Base-by-base conservation (phyloP, 352 stramenopile species). In the Phytophthora pinifolia region DNA sequence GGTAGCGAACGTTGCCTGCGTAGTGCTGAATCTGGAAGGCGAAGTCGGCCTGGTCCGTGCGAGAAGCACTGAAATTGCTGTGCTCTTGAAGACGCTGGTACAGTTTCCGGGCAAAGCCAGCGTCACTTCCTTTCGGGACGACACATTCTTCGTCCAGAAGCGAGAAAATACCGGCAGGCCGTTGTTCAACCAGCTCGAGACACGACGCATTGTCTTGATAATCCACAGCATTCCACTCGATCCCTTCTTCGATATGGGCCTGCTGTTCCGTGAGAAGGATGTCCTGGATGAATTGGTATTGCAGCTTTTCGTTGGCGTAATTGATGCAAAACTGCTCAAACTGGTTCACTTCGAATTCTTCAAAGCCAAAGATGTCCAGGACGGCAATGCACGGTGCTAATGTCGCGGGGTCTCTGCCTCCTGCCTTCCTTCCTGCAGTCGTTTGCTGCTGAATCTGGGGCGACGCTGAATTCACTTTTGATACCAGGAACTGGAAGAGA, bases 291-390 rank as follows among this genome's bases (percentile, higher is more conserved):
- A 93, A 94, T 53, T 93, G 76, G 44, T 83, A 88, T 55, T 95
- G 83, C 33, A 92, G 62, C 37, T 82, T 88, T 65, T 92, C 82
- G 52, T 92, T 92, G 14, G 75, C 72, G 46, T 85, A 92, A 61
- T 92, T 92, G 46, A 92, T 92, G 45, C 80, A 90, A 25, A 92
- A 84, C 45, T 92, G 83, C 36, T 91, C 80, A 35, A 92, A 85
- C 44, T 79, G 71, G 62, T 96, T 96, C 17, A 79, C 49, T 3
- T 88, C 67, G 53, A 96, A 96, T 49, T 86, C 79, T 64, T 97
- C 88, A 54, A 97, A 97, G 4, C 88, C 88, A 36, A 97, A 97
- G 31, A 97, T 96, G 65, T 97, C 88, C 20, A 97, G 58, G 10
- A 97, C 73, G 3, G 86, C 86, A 37, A 97, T 95, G 17, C 73